These are phyloP conservation scores for Tilletia walkeri DNA, from an alignment of 1,284 basidiomycete genomes.

Conservation along the genomic window DNA sequence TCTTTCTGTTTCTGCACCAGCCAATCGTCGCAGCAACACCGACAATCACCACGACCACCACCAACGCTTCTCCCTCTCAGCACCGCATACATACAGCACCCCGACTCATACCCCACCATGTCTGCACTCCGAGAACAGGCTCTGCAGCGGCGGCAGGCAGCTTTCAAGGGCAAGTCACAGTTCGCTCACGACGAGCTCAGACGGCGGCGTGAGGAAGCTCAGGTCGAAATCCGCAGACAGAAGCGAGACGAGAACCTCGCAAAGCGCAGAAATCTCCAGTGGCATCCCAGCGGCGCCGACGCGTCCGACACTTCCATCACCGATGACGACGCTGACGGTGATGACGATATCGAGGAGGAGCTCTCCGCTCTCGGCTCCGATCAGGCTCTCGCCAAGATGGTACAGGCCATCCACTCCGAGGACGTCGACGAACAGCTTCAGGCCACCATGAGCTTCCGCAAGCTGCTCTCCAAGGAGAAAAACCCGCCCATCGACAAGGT, in stretches of 20 bases:
- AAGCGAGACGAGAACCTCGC: conserved; percentile 56
- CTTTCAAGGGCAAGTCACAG: conserved; percentile 52
- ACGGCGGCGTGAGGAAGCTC: conserved; percentile 53
- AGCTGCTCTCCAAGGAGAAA: conserved; percentile 94
- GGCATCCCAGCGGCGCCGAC: conserved; percentile 29
- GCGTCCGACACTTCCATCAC: conserved; percentile 36
- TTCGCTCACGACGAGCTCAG: conserved; percentile 55
- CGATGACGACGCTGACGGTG: conserved; percentile 53
- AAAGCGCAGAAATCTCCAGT: conserved; percentile 49
- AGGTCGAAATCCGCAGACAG: conserved; percentile 55
- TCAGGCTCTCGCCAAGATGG: conserved; percentile 75
- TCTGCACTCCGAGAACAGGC: background rate
- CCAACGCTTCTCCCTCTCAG: too few species aligned
- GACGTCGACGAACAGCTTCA: conserved; percentile 88
- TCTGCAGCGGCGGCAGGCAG: conserved; percentile 4
- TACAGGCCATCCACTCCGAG: conserved; percentile 86
- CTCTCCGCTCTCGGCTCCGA: conserved; percentile 65
- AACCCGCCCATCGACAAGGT: conserved; percentile 99
- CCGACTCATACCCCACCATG: background rate
- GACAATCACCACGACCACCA: too few species aligned
- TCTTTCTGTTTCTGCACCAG: too few species aligned
- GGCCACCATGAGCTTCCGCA: conserved; percentile 92
- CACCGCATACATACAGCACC: too few species aligned
- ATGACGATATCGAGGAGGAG: conserved; percentile 39
- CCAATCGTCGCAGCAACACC: too few species aligned